These are phyloP conservation scores for Fusarium sp. DNA, from an alignment of 2,329 filamentous ascomycete species.

Conservation along the genomic window DNA sequence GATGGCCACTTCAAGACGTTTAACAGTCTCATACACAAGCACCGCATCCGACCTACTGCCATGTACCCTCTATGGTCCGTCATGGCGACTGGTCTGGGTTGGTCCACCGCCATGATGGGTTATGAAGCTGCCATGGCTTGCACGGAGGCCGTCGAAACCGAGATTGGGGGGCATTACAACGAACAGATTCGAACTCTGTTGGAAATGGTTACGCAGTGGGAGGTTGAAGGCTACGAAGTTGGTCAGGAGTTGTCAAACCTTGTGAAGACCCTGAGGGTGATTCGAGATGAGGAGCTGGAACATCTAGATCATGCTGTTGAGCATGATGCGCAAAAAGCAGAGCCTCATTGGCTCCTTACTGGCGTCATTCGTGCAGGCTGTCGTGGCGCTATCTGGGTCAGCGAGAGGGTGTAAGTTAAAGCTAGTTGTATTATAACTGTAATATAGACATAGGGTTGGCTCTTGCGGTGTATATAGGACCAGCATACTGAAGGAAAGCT, in stretches of 20 bases:
- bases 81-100: slow-evolving; percentile 84
- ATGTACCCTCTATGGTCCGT: slow-evolving; percentile 92
- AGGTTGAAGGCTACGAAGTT: slow-evolving; percentile 80
- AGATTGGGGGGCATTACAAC: slow-evolving; percentile 97
- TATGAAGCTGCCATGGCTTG: slow-evolving; percentile 98
- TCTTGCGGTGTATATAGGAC: slow-evolving; percentile 33
- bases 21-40: slow-evolving; percentile 82
- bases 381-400: slow-evolving; percentile 91
- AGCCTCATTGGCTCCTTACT: slow-evolving; percentile 89
- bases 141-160: slow-evolving; percentile 97
- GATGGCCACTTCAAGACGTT: slow-evolving; percentile 87
- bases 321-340: slow-evolving; percentile 89
- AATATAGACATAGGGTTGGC: slow-evolving; percentile 27
- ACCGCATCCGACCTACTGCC: slow-evolving; percentile 90
- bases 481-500: slow-evolving; percentile 24
- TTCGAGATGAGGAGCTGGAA: slow-evolving; percentile 95
- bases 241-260: slow-evolving; percentile 81
- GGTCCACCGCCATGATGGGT: slow-evolving; percentile 89
- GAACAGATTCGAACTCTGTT: slow-evolving; percentile 85
- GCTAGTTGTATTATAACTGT: slow-evolving; percentile 46
- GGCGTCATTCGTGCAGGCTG: slow-evolving; percentile 91
- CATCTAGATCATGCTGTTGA: slow-evolving; percentile 95
- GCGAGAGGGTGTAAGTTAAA: slow-evolving; percentile 69
- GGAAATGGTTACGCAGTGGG: slow-evolving; percentile 82
- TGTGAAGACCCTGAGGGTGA: slow-evolving; percentile 79